Conservation (phyloP, 2,329 filamentous ascomycete genomes). For the Sporothrix dimorphospora region DNA sequence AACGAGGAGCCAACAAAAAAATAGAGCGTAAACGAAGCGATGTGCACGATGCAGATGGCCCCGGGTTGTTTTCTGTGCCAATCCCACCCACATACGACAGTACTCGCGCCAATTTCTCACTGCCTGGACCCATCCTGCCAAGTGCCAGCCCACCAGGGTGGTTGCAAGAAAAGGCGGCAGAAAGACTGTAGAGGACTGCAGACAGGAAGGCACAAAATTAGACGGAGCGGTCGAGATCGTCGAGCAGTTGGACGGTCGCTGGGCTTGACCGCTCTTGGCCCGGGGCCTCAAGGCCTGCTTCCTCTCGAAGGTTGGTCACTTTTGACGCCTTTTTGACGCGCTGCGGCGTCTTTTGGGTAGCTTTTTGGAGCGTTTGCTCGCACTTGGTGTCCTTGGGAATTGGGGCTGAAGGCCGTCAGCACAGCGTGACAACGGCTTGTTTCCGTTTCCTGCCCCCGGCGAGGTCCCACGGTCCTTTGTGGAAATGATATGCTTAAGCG, state of each 20-base stretch:
- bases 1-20: background rate
- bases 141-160: background rate
- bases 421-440: slow-evolving; percentile 11
- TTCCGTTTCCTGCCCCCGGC: background rate
- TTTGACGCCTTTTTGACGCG: background rate
- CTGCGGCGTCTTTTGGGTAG: background rate
- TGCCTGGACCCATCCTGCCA: background rate
- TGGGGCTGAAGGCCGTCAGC: slow-evolving; percentile 4
- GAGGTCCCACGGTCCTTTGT: background rate
- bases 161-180: background rate
- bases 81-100: background rate
- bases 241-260: background rate
- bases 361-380: background rate
- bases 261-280: background rate
- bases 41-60: background rate
- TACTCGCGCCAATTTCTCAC: slow-evolving; percentile 8
- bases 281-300: background rate
- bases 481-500: slow-evolving; percentile 9
- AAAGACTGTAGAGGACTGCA: background rate
- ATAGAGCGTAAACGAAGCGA: background rate
- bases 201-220: background rate
- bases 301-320: background rate
- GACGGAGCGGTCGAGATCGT: background rate
- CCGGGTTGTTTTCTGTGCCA: background rate
- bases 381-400: background rate